These are phyloP conservation scores for Zygosaccharomyces gambellarensis DNA, from an alignment of 805 yeast species.

Conservation along the genomic window DNA sequence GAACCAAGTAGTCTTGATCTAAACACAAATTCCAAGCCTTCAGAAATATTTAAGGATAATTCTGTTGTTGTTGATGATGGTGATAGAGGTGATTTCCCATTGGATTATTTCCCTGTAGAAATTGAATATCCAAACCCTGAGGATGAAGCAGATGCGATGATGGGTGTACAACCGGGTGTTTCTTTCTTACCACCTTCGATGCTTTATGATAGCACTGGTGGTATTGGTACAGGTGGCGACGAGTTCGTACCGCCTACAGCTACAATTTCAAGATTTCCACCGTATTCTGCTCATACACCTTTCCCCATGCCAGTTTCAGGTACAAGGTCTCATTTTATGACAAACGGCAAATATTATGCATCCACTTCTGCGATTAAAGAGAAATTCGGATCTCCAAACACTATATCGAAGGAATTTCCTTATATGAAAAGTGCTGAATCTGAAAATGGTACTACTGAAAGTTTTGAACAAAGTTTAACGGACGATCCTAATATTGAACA, in stretches of 20 bases:
- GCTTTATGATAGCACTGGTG: constrained; percentile 8
- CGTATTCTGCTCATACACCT: constrained; percentile 14
- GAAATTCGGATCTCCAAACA: constrained; percentile 10
- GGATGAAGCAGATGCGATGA: constrained; percentile 11
- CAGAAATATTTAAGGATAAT: constrained; percentile 7
- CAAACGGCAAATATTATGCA: constrained; percentile 25
- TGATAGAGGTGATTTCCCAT: constrained; percentile 64
- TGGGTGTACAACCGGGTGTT: constrained; percentile 7
- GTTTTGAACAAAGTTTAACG: not conserved
- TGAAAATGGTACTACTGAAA: constrained; percentile 5
- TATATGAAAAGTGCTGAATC: constrained; percentile 10
- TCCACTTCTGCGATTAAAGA: constrained; percentile 11
- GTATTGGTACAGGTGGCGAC: constrained; percentile 8
- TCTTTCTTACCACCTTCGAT: constrained; percentile 9
- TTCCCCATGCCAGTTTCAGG: constrained; percentile 22
- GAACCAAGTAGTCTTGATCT: constrained; percentile 14
- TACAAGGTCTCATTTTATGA: constrained; percentile 21
- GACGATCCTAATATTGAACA: constrained; percentile 1
- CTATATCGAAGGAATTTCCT: constrained; percentile 6
- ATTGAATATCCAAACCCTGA: constrained; percentile 34
- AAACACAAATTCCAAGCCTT: not conserved
- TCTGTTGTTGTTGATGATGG: constrained; percentile 9
- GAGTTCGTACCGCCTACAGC: constrained; percentile 18
- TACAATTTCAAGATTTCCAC: constrained; percentile 11
- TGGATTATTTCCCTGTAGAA: constrained; percentile 56